Evolutionary conservation across 148 eudicot species (phyloP).

Genomic region (Salicornia ramosissima): DNA sequence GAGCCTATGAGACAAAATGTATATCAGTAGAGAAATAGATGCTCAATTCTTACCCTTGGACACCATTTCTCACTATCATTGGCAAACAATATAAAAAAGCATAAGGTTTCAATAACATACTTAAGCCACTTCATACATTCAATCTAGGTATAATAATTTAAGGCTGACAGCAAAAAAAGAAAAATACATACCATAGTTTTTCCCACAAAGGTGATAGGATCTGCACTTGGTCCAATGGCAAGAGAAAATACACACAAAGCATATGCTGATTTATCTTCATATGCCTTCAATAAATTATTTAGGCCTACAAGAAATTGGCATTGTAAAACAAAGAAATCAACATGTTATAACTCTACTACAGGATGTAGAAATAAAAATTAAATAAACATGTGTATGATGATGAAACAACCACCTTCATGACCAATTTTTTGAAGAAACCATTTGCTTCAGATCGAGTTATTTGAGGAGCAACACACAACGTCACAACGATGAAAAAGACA

Average conservation of each 20-base stretch:
- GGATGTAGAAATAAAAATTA: not conserved
- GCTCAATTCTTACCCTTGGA: too few relatives aligned
- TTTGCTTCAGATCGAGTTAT: constrained; percentile 55
- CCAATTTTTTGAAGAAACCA: constrained; percentile 96
- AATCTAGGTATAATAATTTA: not conserved
- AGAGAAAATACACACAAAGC: constrained; percentile 87
- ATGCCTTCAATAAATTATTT: constrained; percentile 76
- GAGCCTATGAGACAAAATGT: too few relatives aligned
- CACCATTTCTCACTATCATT: too few relatives aligned
- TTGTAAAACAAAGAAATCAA: not conserved
- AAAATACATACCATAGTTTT: constrained; percentile 60
- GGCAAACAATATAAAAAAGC: too few relatives aligned
- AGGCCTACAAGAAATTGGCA: constrained; percentile 45
- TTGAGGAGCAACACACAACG: constrained; percentile 16
- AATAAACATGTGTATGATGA: not conserved
- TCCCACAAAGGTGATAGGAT: constrained; percentile 80
- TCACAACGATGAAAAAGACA: constrained; percentile 10
- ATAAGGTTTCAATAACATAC: too few relatives aligned
- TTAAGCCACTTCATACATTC: too few relatives aligned
- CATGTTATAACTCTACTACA: not conserved
- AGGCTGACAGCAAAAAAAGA: not conserved
- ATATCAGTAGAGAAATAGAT: too few relatives aligned
- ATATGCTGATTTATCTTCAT: constrained; percentile 93
- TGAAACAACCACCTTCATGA: constrained; percentile 56
- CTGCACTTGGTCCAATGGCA: constrained; percentile 71